A percentile compares a stretch with the other conserved stretches of the same genome.
phyloP scores from a whole-genome alignment of 164 flowering plant genomes.

The Magnolia changhungtana region DNA sequence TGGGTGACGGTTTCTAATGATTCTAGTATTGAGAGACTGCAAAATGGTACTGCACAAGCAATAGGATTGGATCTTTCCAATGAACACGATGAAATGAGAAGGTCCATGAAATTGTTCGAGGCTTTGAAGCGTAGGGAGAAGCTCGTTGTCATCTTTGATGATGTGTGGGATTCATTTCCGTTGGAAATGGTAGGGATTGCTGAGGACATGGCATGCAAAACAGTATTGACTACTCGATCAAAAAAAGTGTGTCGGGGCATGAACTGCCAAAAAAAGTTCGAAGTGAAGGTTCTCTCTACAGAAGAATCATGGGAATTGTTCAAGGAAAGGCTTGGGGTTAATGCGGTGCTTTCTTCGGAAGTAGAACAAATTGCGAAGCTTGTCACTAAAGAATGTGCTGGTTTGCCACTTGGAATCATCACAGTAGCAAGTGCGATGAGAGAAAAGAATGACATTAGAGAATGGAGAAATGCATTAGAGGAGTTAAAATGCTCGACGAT shows the following conservation, averaged over 20 bases:
- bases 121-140: conserved; percentile 3
- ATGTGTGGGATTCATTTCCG: conserved; percentile 1
- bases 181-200: conserved; percentile 8
- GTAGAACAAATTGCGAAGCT: conserved; percentile 2
- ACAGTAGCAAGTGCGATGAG: conserved; percentile 12
- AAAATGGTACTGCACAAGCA: neutral
- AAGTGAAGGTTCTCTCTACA: conserved; percentile 3
- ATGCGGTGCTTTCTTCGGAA: neutral
- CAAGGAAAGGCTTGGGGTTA: neutral
- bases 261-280: neutral
- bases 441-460: neutral
- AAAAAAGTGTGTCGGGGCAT: neutral
- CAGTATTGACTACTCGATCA: conserved; percentile 6
- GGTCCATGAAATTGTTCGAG: neutral
- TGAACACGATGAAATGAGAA: neutral
- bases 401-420: conserved; percentile 10
- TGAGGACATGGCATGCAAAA: neutral
- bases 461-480: conserved; percentile 10
- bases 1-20: conserved; percentile 7
- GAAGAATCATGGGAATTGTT: conserved; percentile 13
- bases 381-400: conserved; percentile 5
- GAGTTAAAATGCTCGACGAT: conserved; percentile 1
- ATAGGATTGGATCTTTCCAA: neutral
- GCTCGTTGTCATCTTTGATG: conserved; percentile 12
- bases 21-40: neutral